Evolutionary conservation across 2,329 filamentous ascomycete genomes (phyloP), one percentile per base, ranked within the genome.

Genomic region (Penicillium sp.): DNA sequence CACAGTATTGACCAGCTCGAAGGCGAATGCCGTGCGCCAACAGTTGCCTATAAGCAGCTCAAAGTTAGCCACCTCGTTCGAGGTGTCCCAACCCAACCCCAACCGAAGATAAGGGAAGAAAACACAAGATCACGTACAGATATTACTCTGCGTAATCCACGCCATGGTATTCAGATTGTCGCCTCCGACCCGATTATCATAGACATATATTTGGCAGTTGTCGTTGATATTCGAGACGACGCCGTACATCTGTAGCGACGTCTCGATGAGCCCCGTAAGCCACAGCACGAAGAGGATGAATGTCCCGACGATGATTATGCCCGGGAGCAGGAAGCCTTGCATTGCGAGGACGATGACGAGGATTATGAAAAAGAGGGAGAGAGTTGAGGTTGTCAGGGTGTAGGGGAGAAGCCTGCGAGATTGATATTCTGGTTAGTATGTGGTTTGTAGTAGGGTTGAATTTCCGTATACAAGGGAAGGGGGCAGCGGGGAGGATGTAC

Each of bases 221-320:
- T 81, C 79, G 73, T 84, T 85, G 65, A 89, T 83, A 62, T 86
- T 85, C 45, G 82, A 82, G 8, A 78, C 76, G 3, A 81, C 76
- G 0, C 85, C 84, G 69, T 87, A 89, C 17, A 89, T 76, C 70
- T 89, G 86, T 59, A 89, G 81, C 5, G 84, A 81, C 0, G 87
- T 89, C 64, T 87, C 87, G 66, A 89, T 84, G n/a, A 88, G 75
- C 7, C 86, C 86, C 2, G 86, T 84, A 57, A 89, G 75, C 81
- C 84, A 89, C 21, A 89, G 78, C 2, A 87, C 85, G 65, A 87
- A 83, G 41, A 88, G 80, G 67, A 88, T 85, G 73, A 88, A 88
- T 60, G 82, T 83, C 56, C 85, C 82, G 26, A 88, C 76, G 67
- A 88, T 83, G 69, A 89, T 84, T 59, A 86, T 80, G 45, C 83